Conservation (phyloP, 768 basidiomycete species). For the Pholiota molesta region DNA sequence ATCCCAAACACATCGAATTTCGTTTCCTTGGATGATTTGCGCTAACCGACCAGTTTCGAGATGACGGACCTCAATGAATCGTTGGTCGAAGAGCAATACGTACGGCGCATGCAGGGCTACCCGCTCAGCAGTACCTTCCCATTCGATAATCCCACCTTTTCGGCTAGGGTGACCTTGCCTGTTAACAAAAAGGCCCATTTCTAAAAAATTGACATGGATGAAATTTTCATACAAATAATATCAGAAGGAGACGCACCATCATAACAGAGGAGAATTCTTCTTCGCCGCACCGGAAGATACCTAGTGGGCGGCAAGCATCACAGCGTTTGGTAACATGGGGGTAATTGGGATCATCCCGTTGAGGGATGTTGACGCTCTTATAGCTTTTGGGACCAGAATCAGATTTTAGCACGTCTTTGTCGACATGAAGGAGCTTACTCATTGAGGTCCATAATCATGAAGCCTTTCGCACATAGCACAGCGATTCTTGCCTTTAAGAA, state of each 20-base stretch:
- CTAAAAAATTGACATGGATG: conserved; percentile 38
- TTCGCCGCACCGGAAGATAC: conserved; percentile 92
- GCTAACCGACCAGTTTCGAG: conserved; percentile 80
- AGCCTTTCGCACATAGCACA: conserved; percentile 89
- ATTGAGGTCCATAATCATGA: conserved; percentile 96
- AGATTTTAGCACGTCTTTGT: conserved; percentile 3
- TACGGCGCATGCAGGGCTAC: conserved; percentile 92
- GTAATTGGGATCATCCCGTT: conserved; percentile 67
- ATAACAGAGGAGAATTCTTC: conserved; percentile 92
- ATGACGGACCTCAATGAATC: conserved; percentile 92
- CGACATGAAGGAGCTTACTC: conserved; percentile 56
- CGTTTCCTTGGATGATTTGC: conserved; percentile 84
- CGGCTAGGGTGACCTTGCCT: conserved; percentile 91
- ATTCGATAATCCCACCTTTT: conserved; percentile 78
- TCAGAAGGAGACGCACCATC: conserved; percentile 64
- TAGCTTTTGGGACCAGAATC: conserved; percentile 57
- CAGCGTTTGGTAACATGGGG: conserved; percentile 81
- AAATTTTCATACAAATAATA: not conserved
- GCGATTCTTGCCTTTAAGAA: conserved; percentile 93
- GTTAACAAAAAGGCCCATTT: conserved; percentile 94
- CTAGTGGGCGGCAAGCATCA: conserved; percentile 84
- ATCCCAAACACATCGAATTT: conserved; percentile 91
- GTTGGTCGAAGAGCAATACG: conserved; percentile 85
- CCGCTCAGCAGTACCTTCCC: conserved; percentile 91
- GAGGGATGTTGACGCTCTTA: conserved; percentile 96